Evolutionary conservation across 257 asterid genomes (phyloP), one percentile per base, ranked within the genome.

Genomic region (Plantago elongata): DNA sequence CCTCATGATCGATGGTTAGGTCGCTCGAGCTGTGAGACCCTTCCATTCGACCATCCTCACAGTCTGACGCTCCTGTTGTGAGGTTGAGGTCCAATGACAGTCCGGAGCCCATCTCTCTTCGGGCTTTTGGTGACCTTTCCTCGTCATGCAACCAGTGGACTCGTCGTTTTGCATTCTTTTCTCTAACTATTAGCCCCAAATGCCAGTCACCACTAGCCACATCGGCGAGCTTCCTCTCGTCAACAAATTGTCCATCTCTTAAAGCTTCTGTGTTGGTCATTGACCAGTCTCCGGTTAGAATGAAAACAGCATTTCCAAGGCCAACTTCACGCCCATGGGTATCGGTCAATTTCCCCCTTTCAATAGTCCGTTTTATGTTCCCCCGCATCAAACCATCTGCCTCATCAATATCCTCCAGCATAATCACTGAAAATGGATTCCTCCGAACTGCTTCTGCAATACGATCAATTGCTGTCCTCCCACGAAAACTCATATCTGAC

Each of bases 271-370:
- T 67, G 45, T 72, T 66, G 4, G 77, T 44, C 2, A 81, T 64
- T 3, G 99, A 86, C 99, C 99, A 92, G 61, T 84, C 86, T 7
- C 99, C 97, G 0, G 94, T 66, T 22, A 92, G 78, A 51, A 92
- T 74, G 72, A 89, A 89, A 51, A 89, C 69, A 54, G 84, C 81
- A 47, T 86, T 92, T 34, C 99, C 97, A 6, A 92, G 89, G 64
- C 90, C 72, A 30, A 83, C 84, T 73, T 89, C 99, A 5, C 95
- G 89, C 11, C 99, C 97, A 45, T 84, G 85, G 9, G 99, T 86
- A 75, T 89, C 96, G 0, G 79, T 60, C 11, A 92, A 75, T 81
- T 95, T 62, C 9, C 99, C 96, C 57, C 89, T 77, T 56, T 89
- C 94, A 45, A 85, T 75, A 0, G 99, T 96, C 16, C 79, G 77